Base-by-base conservation (phyloP, 1,139 yeast species). In the Lodderomyces pseudojiufengensis region DNA sequence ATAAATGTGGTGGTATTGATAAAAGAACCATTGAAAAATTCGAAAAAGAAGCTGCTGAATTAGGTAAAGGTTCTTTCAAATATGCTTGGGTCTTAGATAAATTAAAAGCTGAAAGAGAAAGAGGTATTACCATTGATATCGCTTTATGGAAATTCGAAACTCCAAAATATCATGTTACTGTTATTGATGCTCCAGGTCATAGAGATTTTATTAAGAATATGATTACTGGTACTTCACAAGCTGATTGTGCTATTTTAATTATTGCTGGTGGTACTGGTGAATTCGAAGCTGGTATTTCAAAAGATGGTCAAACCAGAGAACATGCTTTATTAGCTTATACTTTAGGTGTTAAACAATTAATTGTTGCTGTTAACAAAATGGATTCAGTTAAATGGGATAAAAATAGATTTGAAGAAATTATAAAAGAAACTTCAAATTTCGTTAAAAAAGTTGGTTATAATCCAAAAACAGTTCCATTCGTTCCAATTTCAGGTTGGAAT, bases 1-100 rank as follows among this genome's bases (percentile, higher is more conserved):
- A 73, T 95, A 90, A 90, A 94, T 66, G 76, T 73, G 82, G 82
- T 75, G 82, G 88, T 81, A 82, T 82, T 58, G 94, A 87, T 79
- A 87, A 88, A 86, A 85, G 96, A 82, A 88, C 96, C 70, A 88
- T 88, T 66, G 96, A 88, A 79, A 87, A 87, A 85, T 87, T 87
- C 77, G 96, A 87, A 80, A 86, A 86, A 84, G 96, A 87, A 76
- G 95, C 96, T 67, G 95, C 95, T 66, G 95, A 86, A 76, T 84
- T 86, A 70, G 95, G 95, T 72, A 86, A 85, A 83, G 95, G 95
- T 80, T 86, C 95, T 68, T 86, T 86, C 94, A 86, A 86, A 81
- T 86, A 86, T 90, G 95, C 95, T 66, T 86, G 95, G 95, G 95
- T 86, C 62, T 78, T 86, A 65, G 95, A 86, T 79, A 86, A 86